These are phyloP conservation scores for Blastobotrys petasosporus DNA, from an alignment of 1,139 yeast species.

Conservation along the genomic window DNA sequence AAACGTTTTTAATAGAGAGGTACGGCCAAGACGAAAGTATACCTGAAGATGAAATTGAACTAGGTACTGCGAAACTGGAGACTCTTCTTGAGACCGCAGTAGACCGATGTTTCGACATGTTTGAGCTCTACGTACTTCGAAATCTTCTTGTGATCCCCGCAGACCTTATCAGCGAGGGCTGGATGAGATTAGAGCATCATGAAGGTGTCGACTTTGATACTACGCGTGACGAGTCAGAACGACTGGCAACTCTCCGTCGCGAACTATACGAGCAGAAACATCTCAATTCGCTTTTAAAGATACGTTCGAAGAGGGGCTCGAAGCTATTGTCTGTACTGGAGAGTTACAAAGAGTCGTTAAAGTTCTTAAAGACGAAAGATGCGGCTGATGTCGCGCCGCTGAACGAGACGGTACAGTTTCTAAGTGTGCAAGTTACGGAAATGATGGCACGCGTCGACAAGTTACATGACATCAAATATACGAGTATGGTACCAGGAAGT, in stretches of 20 bases:
- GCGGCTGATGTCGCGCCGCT: slow-evolving; percentile 45
- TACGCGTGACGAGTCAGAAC: slow-evolving; percentile 21
- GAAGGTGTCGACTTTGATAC: slow-evolving; percentile 42
- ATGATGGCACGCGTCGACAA: slow-evolving; percentile 11
- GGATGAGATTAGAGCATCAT: slow-evolving; percentile 65
- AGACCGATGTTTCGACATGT: slow-evolving; percentile 81
- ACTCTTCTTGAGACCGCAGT: slow-evolving; percentile 68
- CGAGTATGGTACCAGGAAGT: background rate
- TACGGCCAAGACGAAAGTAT: slow-evolving; percentile 22
- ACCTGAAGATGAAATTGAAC: slow-evolving; percentile 47
- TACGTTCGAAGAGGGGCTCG: slow-evolving; percentile 34
- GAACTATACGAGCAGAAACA: slow-evolving; percentile 44
- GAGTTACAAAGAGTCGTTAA: slow-evolving; percentile 35
- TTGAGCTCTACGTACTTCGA: slow-evolving; percentile 74
- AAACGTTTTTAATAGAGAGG: slow-evolving; percentile 45
- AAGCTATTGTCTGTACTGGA: slow-evolving; percentile 37
- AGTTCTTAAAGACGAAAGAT: slow-evolving; percentile 22
- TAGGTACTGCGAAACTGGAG: slow-evolving; percentile 78
- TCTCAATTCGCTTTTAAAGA: slow-evolving; percentile 40
- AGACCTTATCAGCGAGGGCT: slow-evolving; percentile 62
- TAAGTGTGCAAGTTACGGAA: slow-evolving; percentile 34
- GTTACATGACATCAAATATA: background rate
- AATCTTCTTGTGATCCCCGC: slow-evolving; percentile 69
- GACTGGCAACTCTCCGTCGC: slow-evolving; percentile 38
- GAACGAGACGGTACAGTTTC: slow-evolving; percentile 47